Conservation (phyloP, 2,329 filamentous ascomycete species). For the Diaporthe ilicicola region DNA sequence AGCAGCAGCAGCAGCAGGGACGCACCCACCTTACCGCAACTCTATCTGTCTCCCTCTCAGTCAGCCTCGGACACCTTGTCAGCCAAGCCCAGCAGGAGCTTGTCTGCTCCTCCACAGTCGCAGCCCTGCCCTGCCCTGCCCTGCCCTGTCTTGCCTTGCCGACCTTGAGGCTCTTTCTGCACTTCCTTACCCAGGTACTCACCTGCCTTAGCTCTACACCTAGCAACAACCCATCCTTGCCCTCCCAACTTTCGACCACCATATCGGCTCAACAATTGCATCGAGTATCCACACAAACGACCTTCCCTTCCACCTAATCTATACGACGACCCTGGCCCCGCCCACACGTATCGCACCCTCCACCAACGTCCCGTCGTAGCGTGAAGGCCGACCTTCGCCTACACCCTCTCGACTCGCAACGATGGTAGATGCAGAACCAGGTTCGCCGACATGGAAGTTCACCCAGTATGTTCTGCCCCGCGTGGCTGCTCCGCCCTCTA, state of each 20-base stretch:
- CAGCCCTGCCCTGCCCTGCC: slow-evolving; percentile 21
- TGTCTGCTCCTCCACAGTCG: slow-evolving; percentile 29
- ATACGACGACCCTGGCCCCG: slow-evolving; percentile 17
- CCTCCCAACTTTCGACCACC: slow-evolving; percentile 27
- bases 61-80: slow-evolving; percentile 18
- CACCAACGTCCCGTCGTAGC: slow-evolving; percentile 33
- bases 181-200: slow-evolving; percentile 18
- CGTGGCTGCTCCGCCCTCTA: not conserved
- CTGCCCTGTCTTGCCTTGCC: not conserved
- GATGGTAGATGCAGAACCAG: slow-evolving; percentile 97
- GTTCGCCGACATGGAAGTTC: slow-evolving; percentile 98
- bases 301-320: slow-evolving; percentile 18
- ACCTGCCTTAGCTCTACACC: slow-evolving; percentile 30
- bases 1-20: not conserved
- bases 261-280: slow-evolving; percentile 21
- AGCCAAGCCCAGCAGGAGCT: slow-evolving; percentile 32
- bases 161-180: slow-evolving; percentile 27
- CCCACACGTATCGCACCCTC: slow-evolving; percentile 21
- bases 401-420: slow-evolving; percentile 54
- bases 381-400: slow-evolving; percentile 39
- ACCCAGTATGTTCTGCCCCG: slow-evolving; percentile 79
- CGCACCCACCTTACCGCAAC: slow-evolving; percentile 17
- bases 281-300: slow-evolving; percentile 23
- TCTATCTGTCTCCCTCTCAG: slow-evolving; percentile 8
- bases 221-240: slow-evolving; percentile 15